Conservation (phyloP, 345 rosid species). For the Hibiscus syriacus region DNA sequence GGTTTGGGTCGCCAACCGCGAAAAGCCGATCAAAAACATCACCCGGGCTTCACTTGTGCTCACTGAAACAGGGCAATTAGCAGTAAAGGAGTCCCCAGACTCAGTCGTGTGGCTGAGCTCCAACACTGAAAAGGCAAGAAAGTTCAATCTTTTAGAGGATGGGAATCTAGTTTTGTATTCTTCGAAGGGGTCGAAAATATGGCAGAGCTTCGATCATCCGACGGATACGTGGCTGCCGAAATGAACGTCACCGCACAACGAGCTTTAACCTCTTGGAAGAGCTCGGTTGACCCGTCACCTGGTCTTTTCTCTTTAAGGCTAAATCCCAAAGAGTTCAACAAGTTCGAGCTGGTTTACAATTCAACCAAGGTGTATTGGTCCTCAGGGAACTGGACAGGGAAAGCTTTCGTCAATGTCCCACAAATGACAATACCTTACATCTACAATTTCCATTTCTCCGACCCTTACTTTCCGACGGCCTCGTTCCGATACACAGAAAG, state of each 20-base stretch:
- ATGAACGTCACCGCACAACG: constrained; percentile 32
- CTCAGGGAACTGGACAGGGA: constrained; percentile 57
- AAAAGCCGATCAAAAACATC: constrained; percentile 25
- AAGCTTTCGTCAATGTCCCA: constrained; percentile 42
- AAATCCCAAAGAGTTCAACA: constrained; percentile 28
- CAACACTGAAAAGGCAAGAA: constrained; percentile 20
- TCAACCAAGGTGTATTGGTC: constrained; percentile 36
- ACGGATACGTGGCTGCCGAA: constrained; percentile 61
- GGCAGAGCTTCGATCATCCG: constrained; percentile 62
- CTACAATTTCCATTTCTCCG: constrained; percentile 46
- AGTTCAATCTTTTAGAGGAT: constrained; percentile 23
- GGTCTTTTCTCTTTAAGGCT: constrained; percentile 41
- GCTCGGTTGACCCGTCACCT: constrained; percentile 35
- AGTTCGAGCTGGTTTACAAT: constrained; percentile 39
- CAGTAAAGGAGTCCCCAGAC: constrained; percentile 25
- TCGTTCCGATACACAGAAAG: constrained; percentile 48
- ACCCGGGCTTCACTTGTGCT: constrained; percentile 23
- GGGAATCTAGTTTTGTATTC: constrained; percentile 53
- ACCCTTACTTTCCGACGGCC: constrained; percentile 48
- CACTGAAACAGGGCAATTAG: constrained; percentile 28
- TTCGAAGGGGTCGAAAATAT: constrained; percentile 15
- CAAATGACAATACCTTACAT: constrained; percentile 48
- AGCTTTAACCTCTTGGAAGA: constrained; percentile 39
- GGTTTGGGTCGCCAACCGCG: constrained; percentile 24
- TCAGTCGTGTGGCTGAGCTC: constrained; percentile 40